Base-by-base conservation (phyloP, 768 basidiomycete genomes). In the Ramaria sp. region DNA sequence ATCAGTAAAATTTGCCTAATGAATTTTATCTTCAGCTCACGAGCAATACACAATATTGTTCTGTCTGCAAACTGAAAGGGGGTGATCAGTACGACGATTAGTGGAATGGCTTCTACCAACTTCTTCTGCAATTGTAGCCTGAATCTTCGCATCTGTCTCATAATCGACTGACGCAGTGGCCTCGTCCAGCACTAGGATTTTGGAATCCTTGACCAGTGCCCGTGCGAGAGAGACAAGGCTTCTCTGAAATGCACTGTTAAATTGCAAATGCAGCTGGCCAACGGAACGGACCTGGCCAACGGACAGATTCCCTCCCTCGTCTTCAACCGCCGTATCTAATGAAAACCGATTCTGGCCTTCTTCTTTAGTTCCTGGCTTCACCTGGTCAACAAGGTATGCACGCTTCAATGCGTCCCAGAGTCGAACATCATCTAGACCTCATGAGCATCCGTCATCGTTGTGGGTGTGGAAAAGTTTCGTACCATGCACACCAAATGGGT, bases 151-250 rank as follows among this genome's bases (percentile, higher is more conserved):
- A 69, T 96, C 93, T 0, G 90, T 94, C 67, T 88, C 89, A 60
- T 83, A 86, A 61, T 92, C 89, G 27, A 92, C 88, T 10, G 85
- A 87, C n/a, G 88, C 88, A 48, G 90, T 93, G 0, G 91, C 91
- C 71, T 94, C 92, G 64, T 96, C 93, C 10, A 97, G 73, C 44
- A 96, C 81, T 48, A 94, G 81, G 30, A 95, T 80, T 64, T 80
- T 83, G 12, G 85, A 76, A 63, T 92, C 79, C 61, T 92, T 88
- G 32, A 95, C 92, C 24, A 96, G 69, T 0, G 93, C 94, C 32
- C 94, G 76, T 15, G 94, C 94, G 28, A 95, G 75, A 2, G 88
- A 89, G 18, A 95, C 86, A 30, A 95, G 71, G 9, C 84, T 88
- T 22, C 91, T 77, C 80, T 92, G 55, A n/a, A n/a, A n/a, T 18